Evolutionary conservation across 1,284 basidiomycete species (phyloP).

Genomic region (Bondarzewia mesenterica): DNA sequence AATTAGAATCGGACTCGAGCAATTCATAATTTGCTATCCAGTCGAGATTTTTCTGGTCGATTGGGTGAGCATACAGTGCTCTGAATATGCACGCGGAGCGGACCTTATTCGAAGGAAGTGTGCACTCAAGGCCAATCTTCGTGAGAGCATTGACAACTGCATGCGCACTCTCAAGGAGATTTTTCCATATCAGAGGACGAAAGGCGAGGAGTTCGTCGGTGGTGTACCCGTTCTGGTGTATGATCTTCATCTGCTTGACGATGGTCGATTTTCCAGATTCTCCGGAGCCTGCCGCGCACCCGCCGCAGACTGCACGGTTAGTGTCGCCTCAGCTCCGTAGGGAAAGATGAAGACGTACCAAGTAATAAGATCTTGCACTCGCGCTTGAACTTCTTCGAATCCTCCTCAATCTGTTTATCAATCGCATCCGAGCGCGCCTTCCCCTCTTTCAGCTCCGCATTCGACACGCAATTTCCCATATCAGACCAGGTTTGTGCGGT

Average conservation of each 20-base stretch:
- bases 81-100: conserved; percentile 16
- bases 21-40: conserved; percentile 53
- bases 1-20: conserved; percentile 23
- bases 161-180: conserved; percentile 85
- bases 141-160: conserved; percentile 85
- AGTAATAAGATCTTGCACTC: conserved; percentile 94
- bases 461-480: conserved; percentile 64
- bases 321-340: not conserved
- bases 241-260: conserved; percentile 99
- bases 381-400: conserved; percentile 68
- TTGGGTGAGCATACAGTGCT: not conserved
- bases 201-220: conserved; percentile 75
- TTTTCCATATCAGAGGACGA: conserved; percentile 78
- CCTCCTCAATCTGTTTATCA: conserved; percentile 68
- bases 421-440: conserved; percentile 66
- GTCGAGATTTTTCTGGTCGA: conserved; percentile 43
- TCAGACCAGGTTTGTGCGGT: not conserved
- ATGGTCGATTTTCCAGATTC: conserved; percentile 94
- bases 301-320: not conserved
- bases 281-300: conserved; percentile 53
- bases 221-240: conserved; percentile 91
- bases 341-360: conserved; percentile 42
- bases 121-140: conserved; percentile 83
- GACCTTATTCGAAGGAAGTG: conserved; percentile 68
- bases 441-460: conserved; percentile 44